These are phyloP conservation scores for Plectosphaerella plurivora DNA, from an alignment of 2,329 filamentous ascomycete genomes.

Conservation along the genomic window DNA sequence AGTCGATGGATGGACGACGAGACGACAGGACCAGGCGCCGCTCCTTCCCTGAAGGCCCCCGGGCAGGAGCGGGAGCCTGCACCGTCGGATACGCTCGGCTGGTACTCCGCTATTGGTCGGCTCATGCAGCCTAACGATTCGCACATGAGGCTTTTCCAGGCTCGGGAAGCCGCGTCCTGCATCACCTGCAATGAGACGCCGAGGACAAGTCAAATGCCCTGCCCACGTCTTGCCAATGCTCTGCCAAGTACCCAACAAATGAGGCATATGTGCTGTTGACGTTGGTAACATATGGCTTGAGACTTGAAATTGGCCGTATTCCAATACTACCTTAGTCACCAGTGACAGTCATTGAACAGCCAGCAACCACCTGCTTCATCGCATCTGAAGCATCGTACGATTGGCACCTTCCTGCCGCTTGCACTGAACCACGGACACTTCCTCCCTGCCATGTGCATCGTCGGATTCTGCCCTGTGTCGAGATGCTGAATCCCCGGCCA, in stretches of 20 bases:
- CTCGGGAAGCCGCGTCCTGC: neutral
- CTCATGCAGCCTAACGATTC: neutral
- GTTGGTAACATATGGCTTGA: too few relatives aligned
- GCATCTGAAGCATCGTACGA: neutral
- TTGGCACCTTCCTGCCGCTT: neutral
- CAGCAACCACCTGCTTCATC: neutral
- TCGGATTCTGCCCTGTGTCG: neutral
- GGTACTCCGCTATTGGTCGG: neutral
- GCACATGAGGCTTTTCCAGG: neutral
- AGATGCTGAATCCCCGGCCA: neutral
- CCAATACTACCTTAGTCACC: neutral
- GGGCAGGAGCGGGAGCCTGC: neutral
- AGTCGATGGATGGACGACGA: neutral
- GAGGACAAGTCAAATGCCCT: neutral
- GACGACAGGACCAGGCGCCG: neutral
- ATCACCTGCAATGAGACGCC: neutral
- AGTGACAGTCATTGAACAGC: neutral
- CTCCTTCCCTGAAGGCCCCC: neutral
- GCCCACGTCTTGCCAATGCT: neutral
- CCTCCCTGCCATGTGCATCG: neutral
- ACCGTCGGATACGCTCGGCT: neutral
- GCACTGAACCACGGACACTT: neutral
- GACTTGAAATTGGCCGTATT: neutral
- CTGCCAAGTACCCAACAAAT: neutral
- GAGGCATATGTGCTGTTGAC: too few relatives aligned